Evolutionary conservation across 2,329 filamentous ascomycete species (phyloP).

Genomic region (Penicillium brevicompactum): DNA sequence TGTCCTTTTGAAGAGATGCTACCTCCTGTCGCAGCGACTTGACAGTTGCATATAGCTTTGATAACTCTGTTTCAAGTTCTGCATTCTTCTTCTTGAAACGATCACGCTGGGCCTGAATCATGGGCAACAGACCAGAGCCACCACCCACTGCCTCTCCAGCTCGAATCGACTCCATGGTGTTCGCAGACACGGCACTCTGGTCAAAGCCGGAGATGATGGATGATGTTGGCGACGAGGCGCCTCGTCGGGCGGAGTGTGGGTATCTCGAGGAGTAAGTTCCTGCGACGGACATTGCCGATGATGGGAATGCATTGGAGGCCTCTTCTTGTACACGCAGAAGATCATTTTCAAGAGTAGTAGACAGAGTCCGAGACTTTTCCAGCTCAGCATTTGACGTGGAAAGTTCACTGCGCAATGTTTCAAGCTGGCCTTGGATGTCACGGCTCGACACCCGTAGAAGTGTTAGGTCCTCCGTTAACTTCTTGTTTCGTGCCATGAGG

Average conservation of each 20-base stretch:
- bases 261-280: slow-evolving; percentile 86
- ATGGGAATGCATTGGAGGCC: slow-evolving; percentile 77
- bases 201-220: slow-evolving; percentile 99
- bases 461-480: slow-evolving; percentile 89
- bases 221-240: slow-evolving; percentile 82
- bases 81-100: slow-evolving; percentile 96
- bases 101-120: slow-evolving; percentile 97
- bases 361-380: slow-evolving; percentile 80
- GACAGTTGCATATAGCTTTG: slow-evolving; percentile 77
- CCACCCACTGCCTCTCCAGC: slow-evolving; percentile 70
- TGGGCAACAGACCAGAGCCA: slow-evolving; percentile 87
- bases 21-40: slow-evolving; percentile 89
- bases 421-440: slow-evolving; percentile 79
- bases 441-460: slow-evolving; percentile 91
- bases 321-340: slow-evolving; percentile 85
- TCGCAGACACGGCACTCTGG: slow-evolving; percentile 56
- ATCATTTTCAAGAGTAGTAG: slow-evolving; percentile 88
- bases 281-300: slow-evolving; percentile 84
- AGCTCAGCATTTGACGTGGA: slow-evolving; percentile 82
- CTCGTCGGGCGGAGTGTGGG: slow-evolving; percentile 70
- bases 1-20: slow-evolving; percentile 90
- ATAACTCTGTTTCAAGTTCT: slow-evolving; percentile 86
- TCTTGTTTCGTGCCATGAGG: slow-evolving; percentile 91
- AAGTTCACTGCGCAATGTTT: slow-evolving; percentile 79
- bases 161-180: slow-evolving; percentile 60